Percentiles rank a stretch among this genome's conserved stretches.
phyloP scores from a whole-genome alignment of 2,329 filamentous ascomycete species.

The Thelonectria olida region DNA sequence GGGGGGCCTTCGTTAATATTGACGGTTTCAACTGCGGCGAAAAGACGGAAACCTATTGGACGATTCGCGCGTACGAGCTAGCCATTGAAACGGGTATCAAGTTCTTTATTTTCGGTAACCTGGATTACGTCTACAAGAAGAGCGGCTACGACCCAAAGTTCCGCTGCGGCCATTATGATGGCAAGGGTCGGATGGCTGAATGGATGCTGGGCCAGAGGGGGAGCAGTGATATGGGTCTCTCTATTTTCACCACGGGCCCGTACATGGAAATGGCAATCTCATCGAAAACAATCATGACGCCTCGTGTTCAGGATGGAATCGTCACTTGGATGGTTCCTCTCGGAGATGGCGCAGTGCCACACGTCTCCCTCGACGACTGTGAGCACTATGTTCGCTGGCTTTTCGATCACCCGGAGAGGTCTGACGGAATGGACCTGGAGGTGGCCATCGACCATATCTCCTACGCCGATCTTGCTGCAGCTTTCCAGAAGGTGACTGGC shows the following conservation, averaged over 20 bases:
- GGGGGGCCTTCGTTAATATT: conserved; percentile 21
- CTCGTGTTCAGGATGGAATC: conserved; percentile 3
- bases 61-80: conserved; percentile 1
- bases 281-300: neutral
- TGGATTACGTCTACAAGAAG: conserved; percentile 60
- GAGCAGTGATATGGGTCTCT: conserved; percentile 7
- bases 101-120: conserved; percentile 57
- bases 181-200: conserved; percentile 55
- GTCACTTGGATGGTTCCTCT: conserved; percentile 24
- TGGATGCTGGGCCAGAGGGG: conserved; percentile 51
- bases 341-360: neutral
- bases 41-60: conserved; percentile 26
- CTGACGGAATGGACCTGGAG: conserved; percentile 17
- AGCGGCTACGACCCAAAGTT: conserved; percentile 56
- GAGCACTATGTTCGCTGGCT: conserved; percentile 24
- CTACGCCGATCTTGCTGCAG: conserved; percentile 6
- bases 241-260: conserved; percentile 14
- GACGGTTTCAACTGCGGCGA: conserved; percentile 22
- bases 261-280: conserved; percentile 21
- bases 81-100: conserved; percentile 35
- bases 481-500: conserved; percentile 21
- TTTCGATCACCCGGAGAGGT: conserved; percentile 4
- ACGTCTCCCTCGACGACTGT: conserved; percentile 27
- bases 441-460: conserved; percentile 12
- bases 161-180: conserved; percentile 59